Percentiles rank a stretch among this genome's conserved stretches.
phyloP scores from a whole-genome alignment of 345 rosid genomes.

The Euclidium syriacum region DNA sequence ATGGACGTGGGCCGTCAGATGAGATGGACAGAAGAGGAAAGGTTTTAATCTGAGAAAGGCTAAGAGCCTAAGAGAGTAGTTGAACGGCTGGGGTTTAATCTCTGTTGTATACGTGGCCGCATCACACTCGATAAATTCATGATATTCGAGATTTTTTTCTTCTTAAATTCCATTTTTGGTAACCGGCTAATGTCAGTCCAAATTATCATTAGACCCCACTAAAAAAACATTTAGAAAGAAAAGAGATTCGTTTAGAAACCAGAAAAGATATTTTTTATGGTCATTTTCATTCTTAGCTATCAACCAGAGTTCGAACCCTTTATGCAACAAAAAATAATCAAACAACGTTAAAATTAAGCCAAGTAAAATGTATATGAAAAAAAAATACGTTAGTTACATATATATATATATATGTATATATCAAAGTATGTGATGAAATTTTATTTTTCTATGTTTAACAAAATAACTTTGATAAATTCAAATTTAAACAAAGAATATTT shows the following conservation, averaged over 20 bases:
- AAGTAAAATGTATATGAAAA: no score
- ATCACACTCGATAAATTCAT: constrained; percentile 15
- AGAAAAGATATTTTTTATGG: not conserved
- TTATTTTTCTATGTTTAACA: no score
- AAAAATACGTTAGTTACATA: no score
- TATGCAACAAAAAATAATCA: no score
- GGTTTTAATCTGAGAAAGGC: constrained; percentile 8
- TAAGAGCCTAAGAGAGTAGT: constrained; percentile 10
- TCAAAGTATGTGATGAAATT: no score
- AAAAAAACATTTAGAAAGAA: not conserved
- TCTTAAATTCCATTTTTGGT: constrained; percentile 18
- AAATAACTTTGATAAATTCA: no score
- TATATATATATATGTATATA: no score
- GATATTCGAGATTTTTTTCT: constrained; percentile 27
- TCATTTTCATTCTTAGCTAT: not conserved
- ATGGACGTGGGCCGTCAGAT: constrained; percentile 23
- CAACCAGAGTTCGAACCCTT: not conserved
- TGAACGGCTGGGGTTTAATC: constrained; percentile 30
- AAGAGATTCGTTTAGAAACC: constrained; percentile 3
- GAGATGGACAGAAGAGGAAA: constrained; percentile 11
- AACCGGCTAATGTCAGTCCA: constrained; percentile 22
- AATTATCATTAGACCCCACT: constrained; percentile 24
- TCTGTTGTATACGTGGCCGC: constrained; percentile 23
- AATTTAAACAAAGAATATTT: no score
- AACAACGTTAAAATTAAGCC: no score